Conservation (phyloP, 305 asterid species). For the Petunia hybrid region DNA sequence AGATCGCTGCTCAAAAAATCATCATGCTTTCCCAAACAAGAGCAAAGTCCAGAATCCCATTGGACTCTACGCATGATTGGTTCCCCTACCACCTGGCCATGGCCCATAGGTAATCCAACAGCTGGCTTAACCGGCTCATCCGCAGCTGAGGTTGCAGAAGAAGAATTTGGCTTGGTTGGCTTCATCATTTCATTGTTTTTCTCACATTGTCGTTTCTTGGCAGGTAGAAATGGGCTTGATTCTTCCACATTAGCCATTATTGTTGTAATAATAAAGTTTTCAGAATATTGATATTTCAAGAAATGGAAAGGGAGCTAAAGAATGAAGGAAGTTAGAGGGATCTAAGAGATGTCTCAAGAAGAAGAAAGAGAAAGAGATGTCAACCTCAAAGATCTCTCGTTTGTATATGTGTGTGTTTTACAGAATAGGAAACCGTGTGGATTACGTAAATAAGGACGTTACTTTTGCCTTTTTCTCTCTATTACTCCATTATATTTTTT, state of each 20-base stretch:
- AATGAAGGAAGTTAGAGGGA: constrained; percentile 16
- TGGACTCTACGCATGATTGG: constrained; percentile 56
- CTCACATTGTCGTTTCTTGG: constrained; percentile 47
- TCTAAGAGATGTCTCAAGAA: constrained; percentile 23
- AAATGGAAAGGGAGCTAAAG: neutral
- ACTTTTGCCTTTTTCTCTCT: no score
- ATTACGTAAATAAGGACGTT: neutral
- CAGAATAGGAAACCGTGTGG: neutral
- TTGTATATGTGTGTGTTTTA: neutral
- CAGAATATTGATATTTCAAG: neutral
- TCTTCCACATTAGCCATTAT: constrained; percentile 72
- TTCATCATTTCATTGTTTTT: constrained; percentile 41
- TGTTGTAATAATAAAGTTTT: constrained; percentile 35
- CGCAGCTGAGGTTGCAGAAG: constrained; percentile 26
- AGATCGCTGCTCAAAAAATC: constrained; percentile 92
- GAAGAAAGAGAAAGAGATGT: neutral
- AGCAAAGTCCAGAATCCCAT: constrained; percentile 77
- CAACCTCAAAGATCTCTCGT: constrained; percentile 29
- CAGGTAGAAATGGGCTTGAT: constrained; percentile 73
- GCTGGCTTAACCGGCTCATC: constrained; percentile 37
- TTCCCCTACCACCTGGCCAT: constrained; percentile 46
- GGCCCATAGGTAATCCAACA: constrained; percentile 38
- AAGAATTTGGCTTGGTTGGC: constrained; percentile 37
- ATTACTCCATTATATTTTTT: neutral
- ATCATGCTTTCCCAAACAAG: constrained; percentile 79